Percentiles rank a stretch among this genome's conserved stretches.
Conservation (phyloP, 2,329 filamentous ascomycete genomes). For the Ophiocordyceps camponoti-rufipedis region DNA sequence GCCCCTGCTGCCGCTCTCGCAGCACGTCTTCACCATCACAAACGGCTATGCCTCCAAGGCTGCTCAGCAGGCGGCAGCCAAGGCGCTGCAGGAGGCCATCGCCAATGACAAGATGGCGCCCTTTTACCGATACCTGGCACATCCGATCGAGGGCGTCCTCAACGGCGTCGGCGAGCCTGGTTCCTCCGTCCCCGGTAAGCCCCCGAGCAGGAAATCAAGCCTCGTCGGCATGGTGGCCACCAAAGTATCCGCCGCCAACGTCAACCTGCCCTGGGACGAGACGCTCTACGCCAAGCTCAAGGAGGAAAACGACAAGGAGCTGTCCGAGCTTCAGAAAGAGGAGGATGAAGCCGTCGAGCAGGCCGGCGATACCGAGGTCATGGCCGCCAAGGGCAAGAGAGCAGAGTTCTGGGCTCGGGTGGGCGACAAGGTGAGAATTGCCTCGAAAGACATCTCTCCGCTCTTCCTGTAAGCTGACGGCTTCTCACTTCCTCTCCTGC, state of each 20-base stretch:
- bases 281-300: constrained; percentile 61
- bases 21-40: constrained; percentile 75
- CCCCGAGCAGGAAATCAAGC: constrained; percentile 50
- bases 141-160: constrained; percentile 65
- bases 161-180: constrained; percentile 53
- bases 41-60: constrained; percentile 53
- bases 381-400: constrained; percentile 80
- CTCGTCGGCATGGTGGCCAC: constrained; percentile 59
- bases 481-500: constrained; percentile 6
- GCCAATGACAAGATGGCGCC: constrained; percentile 72
- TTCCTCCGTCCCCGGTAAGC: constrained; percentile 31
- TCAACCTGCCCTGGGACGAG: constrained; percentile 81
- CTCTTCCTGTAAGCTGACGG: background rate
- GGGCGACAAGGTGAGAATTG: constrained; percentile 65
- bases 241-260: constrained; percentile 42
- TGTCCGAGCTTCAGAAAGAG: constrained; percentile 63
- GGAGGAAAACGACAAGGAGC: constrained; percentile 60
- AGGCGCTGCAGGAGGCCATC: constrained; percentile 67
- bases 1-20: constrained; percentile 62
- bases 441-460: background rate
- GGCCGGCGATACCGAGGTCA: constrained; percentile 87
- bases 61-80: constrained; percentile 52
- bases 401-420: constrained; percentile 93
- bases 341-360: constrained; percentile 91
- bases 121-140: constrained; percentile 68